These are phyloP conservation scores for Melastoma malabathricum DNA, from an alignment of 345 rosid species.

Conservation along the genomic window DNA sequence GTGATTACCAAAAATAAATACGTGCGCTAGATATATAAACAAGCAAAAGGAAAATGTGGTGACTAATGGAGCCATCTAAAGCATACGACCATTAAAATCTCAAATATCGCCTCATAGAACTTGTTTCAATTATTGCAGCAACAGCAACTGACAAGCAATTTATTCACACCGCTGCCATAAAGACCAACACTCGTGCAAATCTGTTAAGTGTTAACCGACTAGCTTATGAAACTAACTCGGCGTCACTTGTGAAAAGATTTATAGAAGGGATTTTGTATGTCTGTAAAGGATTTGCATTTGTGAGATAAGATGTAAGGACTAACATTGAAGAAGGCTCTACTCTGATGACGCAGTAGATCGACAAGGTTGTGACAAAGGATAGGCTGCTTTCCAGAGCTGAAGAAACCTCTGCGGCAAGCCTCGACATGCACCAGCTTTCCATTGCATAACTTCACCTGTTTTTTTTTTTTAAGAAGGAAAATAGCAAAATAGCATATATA, in stretches of 20 bases:
- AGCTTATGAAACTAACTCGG: too few relatives aligned
- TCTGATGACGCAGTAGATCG: conserved; percentile 80
- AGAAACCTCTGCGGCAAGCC: conserved; percentile 76
- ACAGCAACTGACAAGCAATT: too few relatives aligned
- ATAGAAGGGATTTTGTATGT: not conserved
- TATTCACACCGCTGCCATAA: too few relatives aligned
- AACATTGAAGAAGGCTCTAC: conserved; percentile 85
- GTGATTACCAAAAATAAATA: too few relatives aligned
- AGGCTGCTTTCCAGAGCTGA: conserved; percentile 59
- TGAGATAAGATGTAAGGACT: conserved; percentile 4
- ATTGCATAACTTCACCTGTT: conserved; percentile 86
- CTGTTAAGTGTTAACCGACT: too few relatives aligned
- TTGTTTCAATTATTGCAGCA: too few relatives aligned
- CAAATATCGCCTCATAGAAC: conserved; percentile 1
- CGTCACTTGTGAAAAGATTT: too few relatives aligned
- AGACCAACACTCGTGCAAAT: too few relatives aligned
- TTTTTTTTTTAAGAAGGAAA: conserved; percentile 3
- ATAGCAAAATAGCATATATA: too few relatives aligned
- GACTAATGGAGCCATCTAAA: too few relatives aligned
- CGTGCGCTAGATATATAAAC: too few relatives aligned
- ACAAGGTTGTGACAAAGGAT: conserved; percentile 74
- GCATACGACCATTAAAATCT: conserved; percentile 3
- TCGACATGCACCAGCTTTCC: conserved; percentile 84
- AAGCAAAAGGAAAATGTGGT: too few relatives aligned
- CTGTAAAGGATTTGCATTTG: not conserved